A percentile compares a stretch with the other conserved stretches of the same genome.
Evolutionary conservation across 2,329 filamentous ascomycete species (phyloP).

Genomic region (Fusarium praegraminearum): DNA sequence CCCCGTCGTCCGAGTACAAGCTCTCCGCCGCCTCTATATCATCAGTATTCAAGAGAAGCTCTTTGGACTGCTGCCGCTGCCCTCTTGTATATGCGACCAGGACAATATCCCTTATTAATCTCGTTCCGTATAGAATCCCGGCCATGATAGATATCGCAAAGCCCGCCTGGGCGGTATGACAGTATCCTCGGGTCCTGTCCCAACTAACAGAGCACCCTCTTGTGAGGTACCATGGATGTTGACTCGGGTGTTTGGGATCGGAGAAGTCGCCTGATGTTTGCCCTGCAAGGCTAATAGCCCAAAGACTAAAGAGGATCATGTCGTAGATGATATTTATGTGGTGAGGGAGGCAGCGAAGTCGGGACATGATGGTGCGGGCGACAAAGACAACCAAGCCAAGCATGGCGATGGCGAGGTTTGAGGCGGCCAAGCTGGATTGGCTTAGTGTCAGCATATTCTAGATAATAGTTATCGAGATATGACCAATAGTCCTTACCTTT

Average conservation of each 20-base stretch:
- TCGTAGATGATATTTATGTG: slow-evolving; percentile 49
- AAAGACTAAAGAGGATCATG: slow-evolving; percentile 44
- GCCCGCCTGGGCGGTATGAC: slow-evolving; percentile 42
- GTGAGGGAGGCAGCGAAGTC: slow-evolving; percentile 42
- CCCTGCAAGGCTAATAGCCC: slow-evolving; percentile 43
- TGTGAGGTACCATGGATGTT: slow-evolving; percentile 47
- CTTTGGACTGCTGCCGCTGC: slow-evolving; percentile 2
- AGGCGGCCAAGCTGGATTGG: slow-evolving; percentile 44
- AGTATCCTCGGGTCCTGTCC: slow-evolving; percentile 26
- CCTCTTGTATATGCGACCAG: slow-evolving; percentile 27
- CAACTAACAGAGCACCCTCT: slow-evolving; percentile 39
- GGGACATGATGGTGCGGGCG: slow-evolving; percentile 41
- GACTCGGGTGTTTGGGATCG: slow-evolving; percentile 43
- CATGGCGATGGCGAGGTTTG: slow-evolving; percentile 49
- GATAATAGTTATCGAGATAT: fast-evolving
- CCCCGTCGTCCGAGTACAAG: slow-evolving; percentile 23
- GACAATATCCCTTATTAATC: slow-evolving; percentile 26
- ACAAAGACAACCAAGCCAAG: slow-evolving; percentile 48
- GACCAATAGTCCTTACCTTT: slow-evolving; percentile 35
- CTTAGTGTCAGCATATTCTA: background rate
- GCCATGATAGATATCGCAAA: slow-evolving; percentile 41
- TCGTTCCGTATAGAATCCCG: slow-evolving; percentile 31
- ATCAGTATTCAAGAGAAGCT: background rate
- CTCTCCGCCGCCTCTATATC: slow-evolving; percentile 7
- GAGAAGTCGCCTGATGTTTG: slow-evolving; percentile 45